Evolutionary conservation across 148 eudicot species (phyloP), one percentile per base, ranked within the genome.

Genomic region (Suaeda aralocaspica): DNA sequence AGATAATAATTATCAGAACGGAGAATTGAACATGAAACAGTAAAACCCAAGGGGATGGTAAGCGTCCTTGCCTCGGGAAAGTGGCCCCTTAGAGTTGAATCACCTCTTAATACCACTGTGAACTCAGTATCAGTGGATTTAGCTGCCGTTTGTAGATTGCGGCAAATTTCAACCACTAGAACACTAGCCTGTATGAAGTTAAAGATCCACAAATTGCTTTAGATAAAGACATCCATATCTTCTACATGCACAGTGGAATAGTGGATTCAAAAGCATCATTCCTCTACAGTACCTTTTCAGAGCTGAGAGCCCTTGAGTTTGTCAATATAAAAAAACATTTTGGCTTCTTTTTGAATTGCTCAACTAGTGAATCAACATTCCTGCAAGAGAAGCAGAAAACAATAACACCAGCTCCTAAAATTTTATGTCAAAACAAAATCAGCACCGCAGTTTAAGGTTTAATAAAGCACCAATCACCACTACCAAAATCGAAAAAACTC

Each of bases 311-410:
- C 34, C 99, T 83, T 24, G 99, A 95, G 80, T 95, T 95, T 39
- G 99, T 95, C 81, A 95, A 82, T 72, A 95, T 95, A 82, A 91
- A 95, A 85, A 95, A 91, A 78, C 99, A 95, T 74, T 84, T 89
- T 8, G 96, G 86, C 71, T 70, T 87, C 70, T 85, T 81, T 52
- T 56, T 79, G 72, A 95, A 89, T 76, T 91, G 87, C 77, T 86
- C 87, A 67, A 74, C 73, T 58, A 95, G 93, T 72, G 97, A 81
- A 64, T 85, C 89, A 49, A 80, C 55, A 59, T 67, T 86, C 99
- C 99, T 95, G 88, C 65, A 84, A 74, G 70, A 21, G 52, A 28
- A 64, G 22, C 31, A 52, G 44, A 51, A 64, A 18, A 28, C 18
- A 53, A 45, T 51, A 3, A 48, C 7, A 30, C 68, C 34, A 57